phyloP scores from a whole-genome alignment of 2,329 filamentous ascomycete genomes.

The Atkinsonella texensis region DNA sequence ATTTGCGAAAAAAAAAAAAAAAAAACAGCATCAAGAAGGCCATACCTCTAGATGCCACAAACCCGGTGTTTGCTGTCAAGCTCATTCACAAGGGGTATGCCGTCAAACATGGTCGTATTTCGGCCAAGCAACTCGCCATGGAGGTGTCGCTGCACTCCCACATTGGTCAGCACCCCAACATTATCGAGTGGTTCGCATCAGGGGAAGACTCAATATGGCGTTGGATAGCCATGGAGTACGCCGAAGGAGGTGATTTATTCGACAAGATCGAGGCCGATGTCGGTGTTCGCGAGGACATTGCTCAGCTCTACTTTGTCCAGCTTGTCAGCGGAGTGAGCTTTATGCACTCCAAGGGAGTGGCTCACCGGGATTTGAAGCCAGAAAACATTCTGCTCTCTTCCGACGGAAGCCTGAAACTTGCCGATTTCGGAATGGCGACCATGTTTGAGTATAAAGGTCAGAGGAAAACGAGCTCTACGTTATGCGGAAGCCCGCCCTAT shows the following conservation, averaged over 20 bases:
- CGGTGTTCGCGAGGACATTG: conserved; percentile 86
- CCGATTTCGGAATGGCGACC: conserved; percentile 92
- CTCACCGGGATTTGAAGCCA: conserved; percentile 83
- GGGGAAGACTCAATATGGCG: conserved; percentile 80
- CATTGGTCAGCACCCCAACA: conserved; percentile 79
- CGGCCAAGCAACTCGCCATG: conserved; percentile 78
- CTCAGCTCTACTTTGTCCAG: conserved; percentile 92
- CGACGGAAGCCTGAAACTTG: conserved; percentile 80
- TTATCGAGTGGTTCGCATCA: conserved; percentile 83
- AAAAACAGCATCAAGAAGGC: conserved; percentile 77
- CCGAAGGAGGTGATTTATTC: conserved; percentile 90
- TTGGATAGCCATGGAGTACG: conserved; percentile 98
- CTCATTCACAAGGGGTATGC: conserved; percentile 98
- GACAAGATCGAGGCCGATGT: conserved; percentile 99
- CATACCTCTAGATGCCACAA: conserved; percentile 53
- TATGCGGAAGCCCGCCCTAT: conserved; percentile 93
- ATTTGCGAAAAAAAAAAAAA: neutral
- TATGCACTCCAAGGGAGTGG: conserved; percentile 92
- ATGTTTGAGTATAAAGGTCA: conserved; percentile 84
- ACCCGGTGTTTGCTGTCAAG: conserved; percentile 89
- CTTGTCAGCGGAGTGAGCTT: conserved; percentile 82
- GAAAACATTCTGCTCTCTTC: conserved; percentile 88
- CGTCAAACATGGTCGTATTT: conserved; percentile 75
- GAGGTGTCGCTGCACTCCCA: conserved; percentile 85
- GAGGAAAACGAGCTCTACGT: conserved; percentile 70